Percentiles rank a stretch among this genome's conserved stretches.
These are phyloP conservation scores for Stereocaulon alpinum DNA, from an alignment of 495 filamentous ascomycete species.

Conservation along the genomic window DNA sequence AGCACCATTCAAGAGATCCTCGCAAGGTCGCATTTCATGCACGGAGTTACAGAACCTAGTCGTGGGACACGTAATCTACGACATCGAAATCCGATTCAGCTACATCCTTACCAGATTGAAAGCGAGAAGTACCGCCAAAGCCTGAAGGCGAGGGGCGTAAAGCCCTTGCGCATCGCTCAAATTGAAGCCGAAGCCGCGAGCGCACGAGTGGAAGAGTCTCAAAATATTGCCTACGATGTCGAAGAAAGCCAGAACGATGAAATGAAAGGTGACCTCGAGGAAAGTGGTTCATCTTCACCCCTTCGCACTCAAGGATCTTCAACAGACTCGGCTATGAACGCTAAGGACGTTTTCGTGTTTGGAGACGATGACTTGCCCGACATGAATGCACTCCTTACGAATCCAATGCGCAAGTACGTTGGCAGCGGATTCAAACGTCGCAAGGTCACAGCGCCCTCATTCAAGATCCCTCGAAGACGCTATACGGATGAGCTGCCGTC, in stretches of 20 bases:
- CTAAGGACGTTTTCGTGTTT: neutral
- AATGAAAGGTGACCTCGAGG: neutral
- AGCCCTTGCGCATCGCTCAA: constrained; percentile 45
- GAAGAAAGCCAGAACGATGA: constrained; percentile 10
- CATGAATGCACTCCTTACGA: constrained; percentile 17
- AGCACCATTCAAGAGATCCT: neutral
- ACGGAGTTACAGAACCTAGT: neutral
- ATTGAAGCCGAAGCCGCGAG: constrained; percentile 21
- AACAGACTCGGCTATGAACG: neutral
- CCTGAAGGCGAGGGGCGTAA: constrained; percentile 52
- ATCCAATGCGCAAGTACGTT: constrained; percentile 5
- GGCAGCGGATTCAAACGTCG: constrained; percentile 28
- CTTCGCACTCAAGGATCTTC: neutral
- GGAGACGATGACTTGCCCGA: constrained; percentile 24
- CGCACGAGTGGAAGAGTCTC: constrained; percentile 34
- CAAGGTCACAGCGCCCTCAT: constrained; percentile 26
- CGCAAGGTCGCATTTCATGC: neutral
- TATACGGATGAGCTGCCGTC: too few relatives aligned
- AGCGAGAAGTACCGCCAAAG: constrained; percentile 51
- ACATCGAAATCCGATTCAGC: constrained; percentile 62
- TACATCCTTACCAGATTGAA: constrained; percentile 63
- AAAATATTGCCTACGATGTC: constrained; percentile 33
- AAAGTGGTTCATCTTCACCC: neutral
- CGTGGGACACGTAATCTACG: constrained; percentile 36
- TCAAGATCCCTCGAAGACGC: constrained; percentile 8